Evolutionary conservation across 2,329 filamentous ascomycete species (phyloP).

Genomic region (Lachnellula cervina): DNA sequence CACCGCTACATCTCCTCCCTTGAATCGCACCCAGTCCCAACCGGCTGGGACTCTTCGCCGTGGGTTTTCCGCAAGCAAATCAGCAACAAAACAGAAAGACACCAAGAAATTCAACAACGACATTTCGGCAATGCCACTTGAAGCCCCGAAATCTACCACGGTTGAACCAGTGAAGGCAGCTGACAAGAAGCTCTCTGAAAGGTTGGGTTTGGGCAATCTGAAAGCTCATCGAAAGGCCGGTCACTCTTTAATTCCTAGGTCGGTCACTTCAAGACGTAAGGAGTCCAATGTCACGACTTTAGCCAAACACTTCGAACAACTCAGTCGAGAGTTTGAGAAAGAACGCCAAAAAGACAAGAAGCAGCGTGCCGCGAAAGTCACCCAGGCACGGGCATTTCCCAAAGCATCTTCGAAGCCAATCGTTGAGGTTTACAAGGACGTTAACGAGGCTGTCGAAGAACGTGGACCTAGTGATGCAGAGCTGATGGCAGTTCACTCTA

Average conservation of each 20-base stretch:
- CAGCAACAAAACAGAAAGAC: conserved; percentile 18
- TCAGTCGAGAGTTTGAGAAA: conserved; percentile 86
- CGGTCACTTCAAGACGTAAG: conserved; percentile 65
- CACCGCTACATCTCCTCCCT: conserved; percentile 25
- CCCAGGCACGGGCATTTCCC: conserved; percentile 74
- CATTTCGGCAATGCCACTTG: conserved; percentile 14
- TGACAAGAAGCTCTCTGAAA: conserved; percentile 72
- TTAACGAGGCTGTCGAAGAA: conserved; percentile 87
- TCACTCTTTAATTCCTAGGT: conserved; percentile 82
- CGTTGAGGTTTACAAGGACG: conserved; percentile 91
- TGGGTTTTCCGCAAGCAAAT: conserved; percentile 20
- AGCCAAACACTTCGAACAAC: conserved; percentile 91
- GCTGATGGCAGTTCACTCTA: conserved; percentile 33
- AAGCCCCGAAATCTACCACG: conserved; percentile 20
- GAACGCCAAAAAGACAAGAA: conserved; percentile 83
- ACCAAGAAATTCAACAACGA: conserved; percentile 12
- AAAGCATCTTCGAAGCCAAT: conserved; percentile 91
- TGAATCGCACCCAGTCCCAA: conserved; percentile 32
- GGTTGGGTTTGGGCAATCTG: conserved; percentile 59
- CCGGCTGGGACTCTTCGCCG: conserved; percentile 31
- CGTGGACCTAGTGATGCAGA: conserved; percentile 64
- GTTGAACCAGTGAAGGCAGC: conserved; percentile 27
- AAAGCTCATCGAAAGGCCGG: conserved; percentile 54
- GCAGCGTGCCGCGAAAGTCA: conserved; percentile 71
- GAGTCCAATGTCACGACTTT: conserved; percentile 83